Evolutionary conservation across 2,329 filamentous ascomycete species (phyloP), one percentile per base, ranked within the genome.

Genomic region (Diaporthe citrichinensis): DNA sequence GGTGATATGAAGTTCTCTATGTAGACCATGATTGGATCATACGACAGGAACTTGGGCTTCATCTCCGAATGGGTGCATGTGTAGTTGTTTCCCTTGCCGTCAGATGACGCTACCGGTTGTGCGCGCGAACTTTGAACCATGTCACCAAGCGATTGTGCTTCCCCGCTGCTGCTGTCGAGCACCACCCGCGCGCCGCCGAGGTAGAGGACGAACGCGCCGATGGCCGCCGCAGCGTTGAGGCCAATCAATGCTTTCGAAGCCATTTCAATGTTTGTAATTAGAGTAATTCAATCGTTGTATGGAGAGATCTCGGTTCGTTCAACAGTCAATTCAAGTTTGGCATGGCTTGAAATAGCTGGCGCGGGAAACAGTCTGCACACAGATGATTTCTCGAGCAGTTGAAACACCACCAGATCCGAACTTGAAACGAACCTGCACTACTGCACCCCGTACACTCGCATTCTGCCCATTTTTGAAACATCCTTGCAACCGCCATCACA

Each of bases 21-120:
- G 17, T 74, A 74, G 20, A 74, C 72, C 61, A 74, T 74, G 62
- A 74, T 74, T 4, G 72, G 72, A 20, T 74, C 72, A 23, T 74
- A 74, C 1, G 62, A 69, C 20, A 74, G 5, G 31, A 74, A 74
- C 15, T 74, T 74, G 4, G 72, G 62, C 39, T 49, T 44, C 72
- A 74, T 74, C 8, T 36, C 53, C 23, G 57, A 28, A 31, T 69
- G 57, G 20, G 62, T 55, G 53, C 72, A 74, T 4, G 41, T 69
- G 61, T 74, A 74, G 23, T 69, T 74, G 23, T 3, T 55, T 12
- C 34, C 65, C 14, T 69, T 55, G n/a, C n/a, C 9, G 5, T 20
- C 46, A 8, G 46, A 25, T 28, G 65, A 6, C 23, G 14, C 2
- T 12, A 3, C n/a, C 4, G 49, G 10, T 28, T n/a, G 14, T 8